Evolutionary conservation across 2,329 filamentous ascomycete species (phyloP), one percentile per base, ranked within the genome.

Genomic region (Fusarium sublunatum): DNA sequence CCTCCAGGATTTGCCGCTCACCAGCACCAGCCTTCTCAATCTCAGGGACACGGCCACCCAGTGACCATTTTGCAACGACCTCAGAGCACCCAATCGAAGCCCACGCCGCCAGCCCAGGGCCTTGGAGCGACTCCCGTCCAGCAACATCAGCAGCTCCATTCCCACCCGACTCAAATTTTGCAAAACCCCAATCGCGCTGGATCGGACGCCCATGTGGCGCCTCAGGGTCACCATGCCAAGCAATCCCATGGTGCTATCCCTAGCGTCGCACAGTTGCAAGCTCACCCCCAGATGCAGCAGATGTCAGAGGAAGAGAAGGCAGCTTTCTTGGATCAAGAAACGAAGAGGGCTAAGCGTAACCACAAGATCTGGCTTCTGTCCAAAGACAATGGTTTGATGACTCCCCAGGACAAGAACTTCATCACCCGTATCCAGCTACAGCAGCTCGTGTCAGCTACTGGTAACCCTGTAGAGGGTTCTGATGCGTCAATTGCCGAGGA

Each of bases 341-440:
- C 93, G 0, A 95, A 93, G 78, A 88, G 95, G 46, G 93, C 95
- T 6, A 99, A 99, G 82, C 88, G 95, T 38, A 98, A 99, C 73
- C 94, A 98, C 80, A 99, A 99, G 82, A 98, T 99, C 61, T 94
- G 93, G 79, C 82, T 96, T 38, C 81, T 97, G 49, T 96, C 92
- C 24, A 93, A 92, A 78, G 93, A 96, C 71, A 99, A 99, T 72
- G 95, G 95, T 24, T 80, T 99, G 60, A 99, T 99, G 95, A 99
- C 95, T 5, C 95, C 95, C 1, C 94, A 98, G 74, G 95, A 99
- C 78, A 99, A 99, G 83, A 99, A 97, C 75, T 99, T 98, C 78
- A 97, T 99, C 67, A 98, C 95, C 6, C 89, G 95, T 15, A 99
- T 99, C 65, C 95, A 99, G 75, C 84, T 99, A 48, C 95, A 99